Percentiles rank a stretch among this genome's conserved stretches.
phyloP scores from a whole-genome alignment of 441 rosid species.

The Viola pubescens region DNA sequence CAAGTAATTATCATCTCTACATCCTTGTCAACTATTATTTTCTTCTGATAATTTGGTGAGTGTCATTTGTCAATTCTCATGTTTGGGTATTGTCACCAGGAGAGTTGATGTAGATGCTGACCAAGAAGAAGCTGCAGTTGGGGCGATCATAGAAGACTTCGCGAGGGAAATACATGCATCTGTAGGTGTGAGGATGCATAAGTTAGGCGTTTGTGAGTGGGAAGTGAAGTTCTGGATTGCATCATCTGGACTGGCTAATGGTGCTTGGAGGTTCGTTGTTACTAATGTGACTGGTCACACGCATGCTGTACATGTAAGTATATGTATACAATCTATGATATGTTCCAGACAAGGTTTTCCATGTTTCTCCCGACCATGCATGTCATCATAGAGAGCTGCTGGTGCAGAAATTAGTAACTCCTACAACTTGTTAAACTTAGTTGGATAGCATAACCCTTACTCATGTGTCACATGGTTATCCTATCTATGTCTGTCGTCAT shows the following conservation, averaged over 20 bases:
- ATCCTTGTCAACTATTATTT: conserved; percentile 11
- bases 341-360: conserved; percentile 8
- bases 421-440: conserved; percentile 5
- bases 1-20: conserved; percentile 40
- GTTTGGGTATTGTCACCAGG: conserved; percentile 39
- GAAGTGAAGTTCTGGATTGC: conserved; percentile 96
- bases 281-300: conserved; percentile 95
- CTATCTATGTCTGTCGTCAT: background rate
- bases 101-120: conserved; percentile 63
- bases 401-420: background rate
- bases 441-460: background rate
- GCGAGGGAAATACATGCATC: conserved; percentile 71
- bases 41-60: conserved; percentile 13
- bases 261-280: conserved; percentile 93
- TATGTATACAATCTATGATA: conserved; percentile 3
- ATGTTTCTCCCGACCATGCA: background rate
- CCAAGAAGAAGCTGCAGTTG: conserved; percentile 69
- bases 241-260: conserved; percentile 76
- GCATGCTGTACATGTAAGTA: conserved; percentile 84
- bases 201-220: conserved; percentile 92
- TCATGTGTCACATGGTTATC: background rate
- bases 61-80: conserved; percentile 20
- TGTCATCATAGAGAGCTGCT: background rate
- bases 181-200: conserved; percentile 89
- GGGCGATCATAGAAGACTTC: conserved; percentile 64